phyloP scores from a whole-genome alignment of 1,139 yeast species.

The Groenewaldozyma sp. region DNA sequence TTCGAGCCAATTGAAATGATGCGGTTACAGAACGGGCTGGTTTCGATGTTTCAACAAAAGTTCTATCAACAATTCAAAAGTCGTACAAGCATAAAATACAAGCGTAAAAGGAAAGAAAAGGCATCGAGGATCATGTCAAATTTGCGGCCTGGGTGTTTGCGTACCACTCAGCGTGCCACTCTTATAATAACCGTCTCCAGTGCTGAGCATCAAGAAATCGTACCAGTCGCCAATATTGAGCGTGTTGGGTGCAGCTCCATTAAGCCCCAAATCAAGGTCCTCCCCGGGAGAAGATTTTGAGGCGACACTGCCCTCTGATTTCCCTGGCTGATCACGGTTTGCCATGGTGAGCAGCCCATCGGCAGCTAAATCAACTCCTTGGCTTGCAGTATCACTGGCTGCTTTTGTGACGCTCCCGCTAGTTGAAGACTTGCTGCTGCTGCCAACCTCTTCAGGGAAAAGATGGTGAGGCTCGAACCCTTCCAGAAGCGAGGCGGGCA shows the following conservation, averaged over 20 bases:
- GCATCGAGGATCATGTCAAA: no score
- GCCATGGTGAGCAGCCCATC: background rate
- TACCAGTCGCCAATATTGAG: constrained; percentile 34
- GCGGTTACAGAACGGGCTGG: no score
- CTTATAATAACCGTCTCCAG: constrained; percentile 6
- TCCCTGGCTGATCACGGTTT: background rate
- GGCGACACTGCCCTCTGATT: background rate
- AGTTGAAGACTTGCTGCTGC: background rate
- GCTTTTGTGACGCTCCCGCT: no score
- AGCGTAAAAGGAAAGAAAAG: no score
- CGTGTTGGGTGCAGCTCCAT: constrained; percentile 23
- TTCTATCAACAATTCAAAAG: no score
- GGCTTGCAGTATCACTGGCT: constrained; percentile 1
- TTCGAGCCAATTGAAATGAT: no score
- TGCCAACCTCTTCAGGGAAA: background rate
- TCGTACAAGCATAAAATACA: no score
- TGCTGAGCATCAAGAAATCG: constrained; percentile 25
- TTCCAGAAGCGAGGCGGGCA: background rate
- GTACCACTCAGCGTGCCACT: no score
- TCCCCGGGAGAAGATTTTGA: background rate
- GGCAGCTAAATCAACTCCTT: background rate
- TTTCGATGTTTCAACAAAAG: no score
- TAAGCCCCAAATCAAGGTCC: constrained; percentile 10
- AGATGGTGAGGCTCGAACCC: background rate
- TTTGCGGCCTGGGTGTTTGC: no score